Evolutionary conservation across 805 yeast species (phyloP).

Genomic region (Saturnispora mendoncae): DNA sequence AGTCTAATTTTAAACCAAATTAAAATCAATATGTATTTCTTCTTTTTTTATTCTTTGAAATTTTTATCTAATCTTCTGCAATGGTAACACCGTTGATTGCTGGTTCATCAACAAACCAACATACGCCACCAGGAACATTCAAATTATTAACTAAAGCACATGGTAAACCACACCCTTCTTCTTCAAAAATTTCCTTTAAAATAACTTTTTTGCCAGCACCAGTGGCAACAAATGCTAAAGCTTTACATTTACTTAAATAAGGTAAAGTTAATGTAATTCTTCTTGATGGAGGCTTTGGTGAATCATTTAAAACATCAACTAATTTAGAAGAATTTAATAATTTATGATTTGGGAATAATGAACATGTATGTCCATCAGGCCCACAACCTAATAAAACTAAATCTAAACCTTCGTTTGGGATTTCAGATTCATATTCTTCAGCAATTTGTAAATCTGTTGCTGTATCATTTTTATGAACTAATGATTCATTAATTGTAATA

Average conservation of each 20-base stretch:
- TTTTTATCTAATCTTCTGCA: background rate
- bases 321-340: constrained; percentile 47
- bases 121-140: constrained; percentile 36
- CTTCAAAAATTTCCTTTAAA: constrained; percentile 59
- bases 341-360: constrained; percentile 78
- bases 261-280: constrained; percentile 86
- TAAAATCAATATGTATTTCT: too few species aligned
- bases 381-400: constrained; percentile 81
- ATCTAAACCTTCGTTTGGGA: constrained; percentile 50
- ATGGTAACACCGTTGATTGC: constrained; percentile 57
- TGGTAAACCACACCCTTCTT: constrained; percentile 43
- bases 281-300: constrained; percentile 92
- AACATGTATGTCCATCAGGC: constrained; percentile 94
- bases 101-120: constrained; percentile 79
- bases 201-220: constrained; percentile 77
- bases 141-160: constrained; percentile 63
- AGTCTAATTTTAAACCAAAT: too few species aligned
- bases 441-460: constrained; percentile 50
- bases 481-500: constrained; percentile 53
- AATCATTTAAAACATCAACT: constrained; percentile 64
- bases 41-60: too few species aligned
- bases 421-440: constrained; percentile 45
- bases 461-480: constrained; percentile 44
- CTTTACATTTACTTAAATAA: constrained; percentile 43
- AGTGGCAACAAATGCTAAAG: constrained; percentile 78